Conservation (phyloP, 371 early-diverging fungal species). For the Mucor piriformis region DNA sequence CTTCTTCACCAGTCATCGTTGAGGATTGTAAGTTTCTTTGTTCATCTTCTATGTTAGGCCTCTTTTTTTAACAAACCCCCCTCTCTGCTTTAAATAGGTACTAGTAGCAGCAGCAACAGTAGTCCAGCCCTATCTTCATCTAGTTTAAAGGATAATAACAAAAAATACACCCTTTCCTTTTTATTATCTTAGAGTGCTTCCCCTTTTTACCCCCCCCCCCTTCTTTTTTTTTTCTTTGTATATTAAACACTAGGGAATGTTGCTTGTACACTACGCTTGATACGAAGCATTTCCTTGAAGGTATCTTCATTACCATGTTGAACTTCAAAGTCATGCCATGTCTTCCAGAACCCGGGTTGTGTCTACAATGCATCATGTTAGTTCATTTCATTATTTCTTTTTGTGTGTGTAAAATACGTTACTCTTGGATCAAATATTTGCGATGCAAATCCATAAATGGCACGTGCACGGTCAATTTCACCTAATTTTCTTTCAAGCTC, state of each 20-base stretch:
- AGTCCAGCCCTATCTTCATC: background rate
- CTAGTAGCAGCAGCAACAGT: background rate
- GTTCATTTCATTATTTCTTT: background rate
- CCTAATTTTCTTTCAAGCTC: conserved; percentile 89
- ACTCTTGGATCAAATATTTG: conserved; percentile 90
- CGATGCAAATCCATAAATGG: conserved; percentile 84
- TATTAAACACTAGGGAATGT: conserved; percentile 42
- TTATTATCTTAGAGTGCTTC: conserved; percentile 18
- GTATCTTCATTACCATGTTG: conserved; percentile 97
- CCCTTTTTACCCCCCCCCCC: background rate
- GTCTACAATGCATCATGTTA: no score
- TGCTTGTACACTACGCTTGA: conserved; percentile 79
- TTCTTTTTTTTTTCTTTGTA: background rate
- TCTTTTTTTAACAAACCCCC: no score
- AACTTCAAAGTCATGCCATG: conserved; percentile 97
- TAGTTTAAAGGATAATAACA: background rate
- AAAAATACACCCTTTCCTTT: conserved; percentile 17
- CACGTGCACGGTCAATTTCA: conserved; percentile 96
- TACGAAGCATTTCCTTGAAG: conserved; percentile 96
- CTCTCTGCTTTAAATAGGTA: background rate
- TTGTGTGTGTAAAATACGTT: conserved; percentile 9
- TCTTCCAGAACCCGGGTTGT: conserved; percentile 81
- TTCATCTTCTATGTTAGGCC: no score
- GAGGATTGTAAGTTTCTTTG: background rate
- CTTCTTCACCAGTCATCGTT: background rate